These are phyloP conservation scores for Linnemannia elongata DNA, from an alignment of 192 early-diverging fungal genomes.

Conservation along the genomic window DNA sequence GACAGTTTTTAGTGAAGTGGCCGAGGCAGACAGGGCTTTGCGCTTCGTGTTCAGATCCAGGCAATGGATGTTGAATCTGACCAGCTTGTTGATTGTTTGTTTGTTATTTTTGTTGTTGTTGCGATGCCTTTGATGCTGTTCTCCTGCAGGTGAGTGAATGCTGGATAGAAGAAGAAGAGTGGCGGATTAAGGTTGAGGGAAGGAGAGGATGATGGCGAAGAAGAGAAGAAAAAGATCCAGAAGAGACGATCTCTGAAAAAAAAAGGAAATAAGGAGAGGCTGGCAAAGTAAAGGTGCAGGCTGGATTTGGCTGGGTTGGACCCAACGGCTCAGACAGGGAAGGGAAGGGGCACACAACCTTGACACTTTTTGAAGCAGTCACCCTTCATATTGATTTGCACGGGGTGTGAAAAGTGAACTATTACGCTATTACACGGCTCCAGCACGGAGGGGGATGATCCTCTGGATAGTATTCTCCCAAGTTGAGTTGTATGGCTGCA, in stretches of 20 bases:
- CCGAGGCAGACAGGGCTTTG: neutral
- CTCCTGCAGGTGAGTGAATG: neutral
- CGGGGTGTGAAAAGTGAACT: neutral
- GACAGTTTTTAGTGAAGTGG: neutral
- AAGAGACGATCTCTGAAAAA: neutral
- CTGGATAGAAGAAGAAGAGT: neutral
- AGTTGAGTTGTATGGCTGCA: neutral
- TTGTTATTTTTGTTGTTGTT: neutral
- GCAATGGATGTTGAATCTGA: neutral
- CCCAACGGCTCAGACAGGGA: neutral
- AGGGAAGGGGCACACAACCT: neutral
- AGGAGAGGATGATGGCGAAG: neutral
- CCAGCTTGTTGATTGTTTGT: neutral
- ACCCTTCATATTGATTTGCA: neutral
- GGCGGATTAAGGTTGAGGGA: no score
- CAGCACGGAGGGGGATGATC: neutral
- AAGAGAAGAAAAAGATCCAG: neutral
- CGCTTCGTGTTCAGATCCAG: slow-evolving; percentile 4
- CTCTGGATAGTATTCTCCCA: neutral
- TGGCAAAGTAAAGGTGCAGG: neutral
- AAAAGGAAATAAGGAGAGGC: neutral
- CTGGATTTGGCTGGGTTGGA: neutral
- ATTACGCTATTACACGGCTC: neutral
- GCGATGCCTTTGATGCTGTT: neutral
- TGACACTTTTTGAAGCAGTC: neutral